Percentiles rank a stretch among this genome's conserved stretches.
These are phyloP conservation scores for Diaporthe longicolla DNA, from an alignment of 2,329 filamentous ascomycete genomes.

Conservation along the genomic window DNA sequence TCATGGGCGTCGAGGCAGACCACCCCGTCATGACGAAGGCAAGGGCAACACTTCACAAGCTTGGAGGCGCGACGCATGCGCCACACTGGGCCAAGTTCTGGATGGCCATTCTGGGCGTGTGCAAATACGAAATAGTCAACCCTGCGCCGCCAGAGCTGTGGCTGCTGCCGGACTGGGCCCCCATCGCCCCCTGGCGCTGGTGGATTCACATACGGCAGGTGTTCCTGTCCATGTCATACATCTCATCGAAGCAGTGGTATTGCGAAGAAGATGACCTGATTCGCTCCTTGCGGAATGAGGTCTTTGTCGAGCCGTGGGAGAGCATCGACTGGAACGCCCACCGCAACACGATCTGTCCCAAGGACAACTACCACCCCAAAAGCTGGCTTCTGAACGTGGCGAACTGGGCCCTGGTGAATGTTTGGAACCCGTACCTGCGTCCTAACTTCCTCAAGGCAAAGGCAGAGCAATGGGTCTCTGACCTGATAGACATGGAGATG, in stretches of 20 bases:
- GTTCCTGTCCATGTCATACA: conserved; percentile 91
- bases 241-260: conserved; percentile 87
- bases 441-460: conserved; percentile 73
- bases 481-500: conserved; percentile 91
- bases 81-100: conserved; percentile 99
- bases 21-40: conserved; percentile 90
- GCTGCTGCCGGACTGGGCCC: conserved; percentile 92
- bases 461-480: conserved; percentile 86
- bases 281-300: conserved; percentile 80
- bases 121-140: conserved; percentile 93
- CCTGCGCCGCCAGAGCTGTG: conserved; percentile 94
- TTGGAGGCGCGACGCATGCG: conserved; percentile 86
- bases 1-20: conserved; percentile 87
- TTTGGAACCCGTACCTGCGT: conserved; percentile 86
- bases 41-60: conserved; percentile 82
- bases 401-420: conserved; percentile 83
- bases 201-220: conserved; percentile 99
- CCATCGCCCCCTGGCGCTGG: conserved; percentile 93
- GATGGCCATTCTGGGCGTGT: conserved; percentile 87
- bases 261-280: conserved; percentile 83
- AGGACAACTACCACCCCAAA: conserved; percentile 95
- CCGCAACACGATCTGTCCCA: conserved; percentile 83
- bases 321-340: conserved; percentile 83
- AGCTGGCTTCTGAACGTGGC: conserved; percentile 82
- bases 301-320: conserved; percentile 84